Evolutionary conservation across 2,329 filamentous ascomycete genomes (phyloP).

Genomic region (Trichoderma atrobrunneum): DNA sequence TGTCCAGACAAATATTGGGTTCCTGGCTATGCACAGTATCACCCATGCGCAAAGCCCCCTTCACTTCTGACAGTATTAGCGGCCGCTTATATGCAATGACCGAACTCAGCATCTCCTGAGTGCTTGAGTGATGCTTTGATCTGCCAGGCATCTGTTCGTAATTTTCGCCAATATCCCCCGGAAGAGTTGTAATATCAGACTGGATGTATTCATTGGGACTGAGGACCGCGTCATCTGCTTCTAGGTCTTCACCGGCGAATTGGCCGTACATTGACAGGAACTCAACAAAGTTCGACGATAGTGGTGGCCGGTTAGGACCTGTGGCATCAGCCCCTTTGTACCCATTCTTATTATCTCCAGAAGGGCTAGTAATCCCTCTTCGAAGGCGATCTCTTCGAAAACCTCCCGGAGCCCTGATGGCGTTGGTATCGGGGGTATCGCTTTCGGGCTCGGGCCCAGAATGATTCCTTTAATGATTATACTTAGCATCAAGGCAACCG

Average conservation of each 20-base stretch:
- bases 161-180: no score
- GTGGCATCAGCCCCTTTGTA: conserved; percentile 38
- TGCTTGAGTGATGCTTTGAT: no score
- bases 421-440: conserved; percentile 79
- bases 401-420: conserved; percentile 89
- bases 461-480: no score
- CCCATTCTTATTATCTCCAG: conserved; percentile 31
- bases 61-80: no score
- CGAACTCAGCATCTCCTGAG: no score
- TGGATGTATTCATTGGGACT: conserved; percentile 89
- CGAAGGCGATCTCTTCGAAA: conserved; percentile 89
- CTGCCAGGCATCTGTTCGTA: no score
- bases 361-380: conserved; percentile 66
- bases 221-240: conserved; percentile 91
- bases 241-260: conserved; percentile 93
- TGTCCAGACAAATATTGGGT: no score
- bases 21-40: no score
- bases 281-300: conserved; percentile 92
- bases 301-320: conserved; percentile 49
- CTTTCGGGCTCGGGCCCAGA: conserved; percentile 75
- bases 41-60: no score
- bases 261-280: conserved; percentile 94
- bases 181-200: conserved; percentile 44
- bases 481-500: no score
- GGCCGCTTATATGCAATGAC: no score